Evolutionary conservation across 148 eudicot genomes (phyloP).

Genomic region (Vaccinium macrocarpon): DNA sequence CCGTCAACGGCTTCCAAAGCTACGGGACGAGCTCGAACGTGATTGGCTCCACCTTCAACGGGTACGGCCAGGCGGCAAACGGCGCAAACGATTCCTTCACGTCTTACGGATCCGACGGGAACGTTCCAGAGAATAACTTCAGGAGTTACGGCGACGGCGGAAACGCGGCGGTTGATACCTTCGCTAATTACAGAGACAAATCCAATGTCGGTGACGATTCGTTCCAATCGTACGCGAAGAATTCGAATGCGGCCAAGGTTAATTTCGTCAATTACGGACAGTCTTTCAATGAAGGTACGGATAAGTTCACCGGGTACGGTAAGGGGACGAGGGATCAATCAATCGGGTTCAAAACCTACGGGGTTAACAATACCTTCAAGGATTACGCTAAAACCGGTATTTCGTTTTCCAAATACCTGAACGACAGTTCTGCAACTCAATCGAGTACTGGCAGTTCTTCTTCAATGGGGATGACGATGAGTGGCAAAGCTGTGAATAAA

Average conservation of each 20-base stretch:
- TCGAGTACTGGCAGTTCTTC: background rate
- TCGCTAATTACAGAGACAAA: slow-evolving; percentile 39
- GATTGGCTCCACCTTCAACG: slow-evolving; percentile 29
- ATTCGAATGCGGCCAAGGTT: slow-evolving; percentile 34
- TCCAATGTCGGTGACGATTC: slow-evolving; percentile 49
- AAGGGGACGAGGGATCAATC: slow-evolving; percentile 26
- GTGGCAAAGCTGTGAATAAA: slow-evolving; percentile 31
- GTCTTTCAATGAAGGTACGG: slow-evolving; percentile 37
- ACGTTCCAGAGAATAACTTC: slow-evolving; percentile 43
- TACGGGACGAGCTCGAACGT: slow-evolving; percentile 40
- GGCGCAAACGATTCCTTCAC: slow-evolving; percentile 33
- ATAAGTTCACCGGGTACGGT: slow-evolving; percentile 49
- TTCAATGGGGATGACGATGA: background rate
- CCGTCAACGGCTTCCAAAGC: slow-evolving; percentile 15
- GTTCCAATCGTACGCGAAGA: slow-evolving; percentile 36
- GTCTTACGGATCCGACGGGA: slow-evolving; percentile 35
- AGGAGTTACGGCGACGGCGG: slow-evolving; percentile 33
- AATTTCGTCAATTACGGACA: slow-evolving; percentile 35
- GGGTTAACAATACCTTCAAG: slow-evolving; percentile 34
- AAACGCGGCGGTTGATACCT: slow-evolving; percentile 31
- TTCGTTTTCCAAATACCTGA: slow-evolving; percentile 26
- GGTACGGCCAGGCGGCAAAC: slow-evolving; percentile 34
- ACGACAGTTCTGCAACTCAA: slow-evolving; percentile 6
- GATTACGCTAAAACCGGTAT: slow-evolving; percentile 36
- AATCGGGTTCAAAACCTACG: slow-evolving; percentile 38